Evolutionary conservation across 768 basidiomycete species (phyloP), one percentile per base, ranked within the genome.

Genomic region (Naganishia randhawae): DNA sequence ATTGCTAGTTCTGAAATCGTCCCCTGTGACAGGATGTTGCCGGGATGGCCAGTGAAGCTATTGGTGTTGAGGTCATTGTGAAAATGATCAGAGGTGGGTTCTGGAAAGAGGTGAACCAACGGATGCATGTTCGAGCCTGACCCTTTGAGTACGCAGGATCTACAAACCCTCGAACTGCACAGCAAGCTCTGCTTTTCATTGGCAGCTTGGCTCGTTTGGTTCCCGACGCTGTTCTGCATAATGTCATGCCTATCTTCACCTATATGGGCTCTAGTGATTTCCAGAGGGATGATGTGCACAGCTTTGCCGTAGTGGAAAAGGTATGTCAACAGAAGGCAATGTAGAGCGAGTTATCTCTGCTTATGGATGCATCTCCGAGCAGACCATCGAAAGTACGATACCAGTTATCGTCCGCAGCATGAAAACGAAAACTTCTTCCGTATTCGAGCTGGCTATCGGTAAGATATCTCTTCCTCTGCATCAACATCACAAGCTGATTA

Each of bases 191-290:
- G 2, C 83, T 97, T 29, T 83, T 98, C 35, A 88, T 96, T 80
- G 88, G 92, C 6, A 88, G 84, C 70, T 80, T 98, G 65, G 90
- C 92, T 2, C 85, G 87, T 19, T 82, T 97, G 39, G 87, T 89
- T 0, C 93, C 95, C 0, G 91, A 94, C 66, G 90, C 92, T 13
- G 91, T 95, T 33, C 83, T 98, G 14, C 91, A 90, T 75, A 92
- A 95, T 73, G 85, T 97, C 61, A 96, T 99, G 91, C 95, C 96
- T 3, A 88, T 99, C 51, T 98, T 99, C 83, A 97, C 94, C 0
- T 98, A 97, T 81, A 97, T 98, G 92, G 95, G 96, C 22, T 91
- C 94, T n/a, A 94, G 92, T 70, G 88, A 97, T 19, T 91, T 97
- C 82, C 95, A 96, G 75, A 85, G 93, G 53, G 96, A 99, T 72